Conservation (phyloP, 441 rosid species). For the Pelargonium cotyledonis region DNA sequence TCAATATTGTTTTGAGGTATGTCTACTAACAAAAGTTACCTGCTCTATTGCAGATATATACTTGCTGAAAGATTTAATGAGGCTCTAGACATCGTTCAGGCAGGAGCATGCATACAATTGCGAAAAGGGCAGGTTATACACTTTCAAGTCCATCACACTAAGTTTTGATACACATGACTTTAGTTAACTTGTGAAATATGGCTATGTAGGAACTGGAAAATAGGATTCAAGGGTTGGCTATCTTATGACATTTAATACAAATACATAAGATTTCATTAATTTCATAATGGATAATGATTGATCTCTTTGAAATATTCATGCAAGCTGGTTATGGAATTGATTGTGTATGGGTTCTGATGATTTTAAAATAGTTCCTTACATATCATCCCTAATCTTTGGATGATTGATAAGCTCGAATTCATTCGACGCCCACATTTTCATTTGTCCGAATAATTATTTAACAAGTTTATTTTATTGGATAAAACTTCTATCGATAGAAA, state of each 20-base stretch:
- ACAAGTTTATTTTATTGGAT: background rate
- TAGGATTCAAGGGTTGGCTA: background rate
- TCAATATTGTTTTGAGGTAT: background rate
- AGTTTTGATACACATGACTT: background rate
- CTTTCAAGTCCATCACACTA: constrained; percentile 5
- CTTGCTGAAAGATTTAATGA: constrained; percentile 72
- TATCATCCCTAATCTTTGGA: background rate
- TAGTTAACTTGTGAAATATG: background rate
- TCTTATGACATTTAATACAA: background rate
- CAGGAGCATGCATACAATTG: constrained; percentile 84
- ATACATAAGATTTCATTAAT: background rate
- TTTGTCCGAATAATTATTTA: too few species aligned
- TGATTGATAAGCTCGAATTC: background rate
- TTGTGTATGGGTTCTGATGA: background rate
- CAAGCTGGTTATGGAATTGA: background rate
- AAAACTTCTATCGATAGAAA: background rate
- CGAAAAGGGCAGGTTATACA: constrained; percentile 54
- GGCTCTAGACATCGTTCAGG: constrained; percentile 68
- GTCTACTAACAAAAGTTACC: constrained; percentile 6
- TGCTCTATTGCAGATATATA: constrained; percentile 45
- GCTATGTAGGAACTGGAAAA: constrained; percentile 2
- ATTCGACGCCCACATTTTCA: background rate
- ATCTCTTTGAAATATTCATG: too few species aligned
- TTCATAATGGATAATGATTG: background rate
- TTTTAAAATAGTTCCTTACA: background rate